Evolutionary conservation across 2,329 filamentous ascomycete species (phyloP).

Genomic region (Xylaria sp.): DNA sequence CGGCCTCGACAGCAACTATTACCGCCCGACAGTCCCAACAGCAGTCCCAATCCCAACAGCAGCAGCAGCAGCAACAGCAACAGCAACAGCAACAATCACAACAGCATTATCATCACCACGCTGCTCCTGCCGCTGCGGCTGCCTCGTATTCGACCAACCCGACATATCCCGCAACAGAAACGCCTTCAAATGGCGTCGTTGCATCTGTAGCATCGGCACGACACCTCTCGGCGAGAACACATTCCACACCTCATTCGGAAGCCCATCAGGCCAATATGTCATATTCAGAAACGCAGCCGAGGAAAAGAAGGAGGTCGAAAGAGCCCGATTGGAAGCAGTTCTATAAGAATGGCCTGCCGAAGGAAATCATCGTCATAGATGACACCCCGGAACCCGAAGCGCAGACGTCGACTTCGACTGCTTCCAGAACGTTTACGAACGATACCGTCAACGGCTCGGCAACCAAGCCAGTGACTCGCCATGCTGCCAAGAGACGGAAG

Average conservation of each 20-base stretch:
- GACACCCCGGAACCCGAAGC: constrained; percentile 72
- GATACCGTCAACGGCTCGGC: constrained; percentile 49
- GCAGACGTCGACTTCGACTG: constrained; percentile 47
- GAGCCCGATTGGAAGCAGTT: constrained; percentile 83
- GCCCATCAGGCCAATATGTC: constrained; percentile 53
- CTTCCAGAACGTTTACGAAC: constrained; percentile 54
- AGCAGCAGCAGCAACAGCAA: constrained; percentile 30
- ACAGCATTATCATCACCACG: constrained; percentile 18
- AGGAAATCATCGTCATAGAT: constrained; percentile 87
- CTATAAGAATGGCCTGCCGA: constrained; percentile 84
- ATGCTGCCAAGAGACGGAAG: constrained; percentile 79
- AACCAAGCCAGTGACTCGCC: constrained; percentile 52
- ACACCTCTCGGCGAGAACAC: constrained; percentile 50
- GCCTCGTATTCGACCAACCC: constrained; percentile 48
- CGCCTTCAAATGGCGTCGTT: constrained; percentile 53
- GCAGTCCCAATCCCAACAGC: constrained; percentile 37
- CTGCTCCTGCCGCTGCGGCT: constrained; percentile 24
- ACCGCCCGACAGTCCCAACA: constrained; percentile 49
- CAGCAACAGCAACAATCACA: constrained; percentile 36
- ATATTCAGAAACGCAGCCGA: constrained; percentile 49
- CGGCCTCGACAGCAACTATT: constrained; percentile 51
- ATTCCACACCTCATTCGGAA: constrained; percentile 51
- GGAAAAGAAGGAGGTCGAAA: constrained; percentile 68
- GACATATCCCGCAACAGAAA: constrained; percentile 41
- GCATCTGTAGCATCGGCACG: constrained; percentile 50